These are phyloP conservation scores for Trichoderma sp. DNA, from an alignment of 2,329 filamentous ascomycete genomes.

Conservation along the genomic window DNA sequence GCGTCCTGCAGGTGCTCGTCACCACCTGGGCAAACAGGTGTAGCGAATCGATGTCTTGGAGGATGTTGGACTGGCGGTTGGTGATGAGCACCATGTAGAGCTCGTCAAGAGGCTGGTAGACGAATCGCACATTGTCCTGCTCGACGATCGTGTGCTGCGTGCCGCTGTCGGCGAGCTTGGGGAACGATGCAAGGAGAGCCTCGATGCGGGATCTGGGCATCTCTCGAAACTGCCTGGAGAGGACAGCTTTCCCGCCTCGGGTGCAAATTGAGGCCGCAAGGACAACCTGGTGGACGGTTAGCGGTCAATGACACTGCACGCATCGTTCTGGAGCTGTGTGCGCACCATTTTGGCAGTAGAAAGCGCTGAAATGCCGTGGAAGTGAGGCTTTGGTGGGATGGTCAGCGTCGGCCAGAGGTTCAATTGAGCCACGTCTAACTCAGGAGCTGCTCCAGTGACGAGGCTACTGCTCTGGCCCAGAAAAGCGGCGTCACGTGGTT, in stretches of 20 bases:
- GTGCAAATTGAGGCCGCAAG: slow-evolving; percentile 99
- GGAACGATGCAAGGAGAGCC: slow-evolving; percentile 93
- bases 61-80: slow-evolving; percentile 98
- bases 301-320: slow-evolving; percentile 27
- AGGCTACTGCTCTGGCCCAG: background rate
- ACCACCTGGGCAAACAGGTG: slow-evolving; percentile 98
- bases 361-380: slow-evolving; percentile 22
- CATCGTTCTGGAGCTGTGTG: slow-evolving; percentile 42
- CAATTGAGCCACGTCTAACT: slow-evolving; percentile 28
- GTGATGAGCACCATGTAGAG: slow-evolving; percentile 99
- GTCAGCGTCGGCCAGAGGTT: slow-evolving; percentile 3
- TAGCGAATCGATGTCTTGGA: slow-evolving; percentile 97
- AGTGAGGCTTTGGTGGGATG: slow-evolving; percentile 22
- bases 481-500: slow-evolving; percentile 21
- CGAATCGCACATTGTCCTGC: slow-evolving; percentile 98
- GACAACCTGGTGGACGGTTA: slow-evolving; percentile 69
- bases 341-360: slow-evolving; percentile 45
- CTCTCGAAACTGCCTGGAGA: slow-evolving; percentile 96
- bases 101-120: slow-evolving; percentile 98
- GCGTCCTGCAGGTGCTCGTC: slow-evolving; percentile 89
- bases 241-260: slow-evolving; percentile 94
- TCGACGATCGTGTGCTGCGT: slow-evolving; percentile 98
- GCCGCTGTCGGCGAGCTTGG: slow-evolving; percentile 92
- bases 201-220: slow-evolving; percentile 97
- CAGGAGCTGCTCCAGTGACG: slow-evolving; percentile 22